These are phyloP conservation scores for Trichoderma reesei DNA, from an alignment of 495 filamentous ascomycete species.

Conservation along the genomic window DNA sequence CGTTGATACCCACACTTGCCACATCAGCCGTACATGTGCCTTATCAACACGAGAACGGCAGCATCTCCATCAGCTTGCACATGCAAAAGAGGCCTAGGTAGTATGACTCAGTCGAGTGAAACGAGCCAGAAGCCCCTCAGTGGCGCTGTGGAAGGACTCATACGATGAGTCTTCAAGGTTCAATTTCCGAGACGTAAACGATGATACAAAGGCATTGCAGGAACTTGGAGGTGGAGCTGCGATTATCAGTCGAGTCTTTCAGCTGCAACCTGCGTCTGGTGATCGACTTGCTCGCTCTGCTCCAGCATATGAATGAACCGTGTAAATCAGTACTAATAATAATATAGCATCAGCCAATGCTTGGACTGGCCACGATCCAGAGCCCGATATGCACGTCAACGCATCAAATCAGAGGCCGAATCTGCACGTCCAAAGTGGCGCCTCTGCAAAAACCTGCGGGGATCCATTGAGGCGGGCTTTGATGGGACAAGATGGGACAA, in stretches of 20 bases:
- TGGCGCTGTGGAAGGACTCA: not conserved
- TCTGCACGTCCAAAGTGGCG: slow-evolving; percentile 3
- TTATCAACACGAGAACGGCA: no score
- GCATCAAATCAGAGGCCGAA: not conserved
- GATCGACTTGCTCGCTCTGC: not conserved
- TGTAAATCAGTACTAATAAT: no score
- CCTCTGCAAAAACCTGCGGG: not conserved
- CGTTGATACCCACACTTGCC: no score
- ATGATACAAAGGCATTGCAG: not conserved
- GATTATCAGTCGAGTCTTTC: not conserved
- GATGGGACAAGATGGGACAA: no score
- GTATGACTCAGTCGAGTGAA: not conserved
- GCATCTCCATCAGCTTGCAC: no score
- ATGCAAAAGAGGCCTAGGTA: not conserved
- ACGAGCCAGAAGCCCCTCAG: not conserved
- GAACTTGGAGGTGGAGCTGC: not conserved
- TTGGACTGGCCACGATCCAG: no score
- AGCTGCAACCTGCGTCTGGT: not conserved
- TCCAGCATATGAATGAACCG: not conserved
- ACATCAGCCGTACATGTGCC: no score
- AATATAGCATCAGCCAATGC: not conserved
- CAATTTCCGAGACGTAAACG: not conserved
- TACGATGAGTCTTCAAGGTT: not conserved
- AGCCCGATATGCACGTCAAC: slow-evolving; percentile 4
- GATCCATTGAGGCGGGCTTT: not conserved